Evolutionary conservation across 2,329 filamentous ascomycete species (phyloP), one percentile per base, ranked within the genome.

Genomic region (Colletotrichum liaoningense): DNA sequence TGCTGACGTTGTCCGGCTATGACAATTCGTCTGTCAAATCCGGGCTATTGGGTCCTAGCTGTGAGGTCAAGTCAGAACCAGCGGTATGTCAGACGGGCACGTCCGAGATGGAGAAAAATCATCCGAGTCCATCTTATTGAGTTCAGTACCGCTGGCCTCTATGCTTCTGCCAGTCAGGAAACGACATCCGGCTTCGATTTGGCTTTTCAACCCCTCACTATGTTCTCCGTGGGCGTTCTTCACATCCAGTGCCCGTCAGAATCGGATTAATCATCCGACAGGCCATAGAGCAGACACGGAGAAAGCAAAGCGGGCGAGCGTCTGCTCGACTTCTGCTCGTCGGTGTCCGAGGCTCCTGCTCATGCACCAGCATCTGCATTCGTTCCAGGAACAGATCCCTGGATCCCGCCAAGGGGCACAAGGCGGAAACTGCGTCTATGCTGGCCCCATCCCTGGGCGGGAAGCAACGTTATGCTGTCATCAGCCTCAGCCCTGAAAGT

Each of bases 391-490:
- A 70, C 70, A 52, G 67, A 67, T 58, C 69, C 46, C 69, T 63
- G 58, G 70, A 42, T 26, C 24, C 12, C 30, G 70, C 70, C 70
- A 73, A 73, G 70, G 70, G 58, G 56, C 55, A 55, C 46, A 65
- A 56, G 60, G 70, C 66, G 56, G 60, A 26, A 65, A 69, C 22
- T 59, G 66, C 46, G 64, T 19, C 54, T 24, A 54, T 63, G 66
- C 66, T 60, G 55, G 55, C 70, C 57, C 55, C 26, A 70, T 73
- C 67, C 67, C 67, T 65, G 70, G 67, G 60, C 59, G 60, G 70
- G 67, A 65, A 70, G 67, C 70, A 65, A 70, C 67, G 67, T 35
- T 70, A 70, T 65, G 65, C 59, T 69, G 67, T 73, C 70, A 70
- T 70, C 67, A 62, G 26, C 60, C 58, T 65, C 67, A 70, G 70